Conservation (phyloP, 2,329 filamentous ascomycete genomes). For the Didymella keratinophila region DNA sequence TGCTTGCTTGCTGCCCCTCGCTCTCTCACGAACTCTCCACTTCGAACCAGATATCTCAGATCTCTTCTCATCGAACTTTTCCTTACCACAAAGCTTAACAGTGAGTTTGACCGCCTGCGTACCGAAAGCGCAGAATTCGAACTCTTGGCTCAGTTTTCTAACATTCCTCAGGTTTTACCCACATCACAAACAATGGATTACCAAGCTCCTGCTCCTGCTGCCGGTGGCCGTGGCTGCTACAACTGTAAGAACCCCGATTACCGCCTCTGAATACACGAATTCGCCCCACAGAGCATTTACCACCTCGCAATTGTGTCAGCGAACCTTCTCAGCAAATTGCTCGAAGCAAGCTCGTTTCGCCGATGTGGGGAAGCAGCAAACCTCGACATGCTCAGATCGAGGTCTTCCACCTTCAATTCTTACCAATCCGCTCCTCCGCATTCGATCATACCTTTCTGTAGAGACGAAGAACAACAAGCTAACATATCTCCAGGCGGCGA, state of each 20-base stretch:
- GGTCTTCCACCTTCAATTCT: not conserved
- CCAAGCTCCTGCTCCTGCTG: slow-evolving; percentile 45
- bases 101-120: slow-evolving; percentile 30
- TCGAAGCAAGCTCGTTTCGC: not conserved
- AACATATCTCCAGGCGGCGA: slow-evolving; percentile 53
- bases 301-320: not conserved
- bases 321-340: not conserved
- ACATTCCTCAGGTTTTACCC: slow-evolving; percentile 34
- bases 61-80: slow-evolving; percentile 29
- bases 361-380: not conserved
- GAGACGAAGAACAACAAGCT: not conserved
- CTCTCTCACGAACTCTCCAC: slow-evolving; percentile 25
- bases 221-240: slow-evolving; percentile 53
- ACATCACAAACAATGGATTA: slow-evolving; percentile 48
- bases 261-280: not conserved
- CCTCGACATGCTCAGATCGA: not conserved
- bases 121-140: slow-evolving; percentile 1
- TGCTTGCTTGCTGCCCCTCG: slow-evolving; percentile 28
- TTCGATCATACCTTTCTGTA: too few species aligned
- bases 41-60: slow-evolving; percentile 26
- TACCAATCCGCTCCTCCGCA: not conserved
- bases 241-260: slow-evolving; percentile 48
- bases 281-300: not conserved
- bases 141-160: slow-evolving; percentile 15
- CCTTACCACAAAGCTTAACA: slow-evolving; percentile 30